Conservation (phyloP, 2,329 filamentous ascomycete species). For the Dothistroma septosporum region DNA sequence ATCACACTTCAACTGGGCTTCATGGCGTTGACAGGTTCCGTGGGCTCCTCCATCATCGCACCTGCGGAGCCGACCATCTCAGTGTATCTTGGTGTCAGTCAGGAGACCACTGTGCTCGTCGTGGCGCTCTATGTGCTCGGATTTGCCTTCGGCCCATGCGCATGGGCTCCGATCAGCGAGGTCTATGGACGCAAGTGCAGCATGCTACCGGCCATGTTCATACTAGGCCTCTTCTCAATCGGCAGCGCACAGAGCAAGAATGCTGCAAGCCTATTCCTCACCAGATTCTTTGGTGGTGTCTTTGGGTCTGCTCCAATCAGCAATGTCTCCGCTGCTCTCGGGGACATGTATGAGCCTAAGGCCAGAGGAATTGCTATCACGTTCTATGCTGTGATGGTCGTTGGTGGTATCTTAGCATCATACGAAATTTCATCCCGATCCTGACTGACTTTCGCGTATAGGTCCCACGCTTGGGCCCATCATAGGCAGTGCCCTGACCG, state of each 20-base stretch:
- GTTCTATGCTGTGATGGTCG: conserved; percentile 41
- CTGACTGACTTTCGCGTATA: not conserved
- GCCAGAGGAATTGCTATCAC: conserved; percentile 39
- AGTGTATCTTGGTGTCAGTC: conserved; percentile 40
- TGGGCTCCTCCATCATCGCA: conserved; percentile 49
- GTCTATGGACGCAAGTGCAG: conserved; percentile 44
- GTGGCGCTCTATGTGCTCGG: conserved; percentile 48
- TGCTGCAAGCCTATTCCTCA: conserved; percentile 38
- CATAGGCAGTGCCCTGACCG: conserved; percentile 40
- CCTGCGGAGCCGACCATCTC: conserved; percentile 45
- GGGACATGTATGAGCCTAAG: conserved; percentile 41
- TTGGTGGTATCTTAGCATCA: conserved; percentile 23
- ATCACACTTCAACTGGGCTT: conserved; percentile 49
- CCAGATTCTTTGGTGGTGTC: conserved; percentile 44
- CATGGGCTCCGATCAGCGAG: conserved; percentile 18
- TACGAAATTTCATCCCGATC: not conserved
- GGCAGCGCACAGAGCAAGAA: conserved; percentile 41
- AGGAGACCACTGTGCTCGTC: conserved; percentile 44
- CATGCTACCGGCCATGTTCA: conserved; percentile 43
- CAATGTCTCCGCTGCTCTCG: conserved; percentile 43
- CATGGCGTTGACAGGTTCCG: conserved; percentile 37
- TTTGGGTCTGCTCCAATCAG: conserved; percentile 44
- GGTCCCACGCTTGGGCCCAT: conserved; percentile 41
- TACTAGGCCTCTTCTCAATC: conserved; percentile 46
- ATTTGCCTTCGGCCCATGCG: conserved; percentile 41